Percentiles rank a stretch among this genome's conserved stretches.
phyloP scores from a whole-genome alignment of 164 flowering plant species.

The Annona cherimola region DNA sequence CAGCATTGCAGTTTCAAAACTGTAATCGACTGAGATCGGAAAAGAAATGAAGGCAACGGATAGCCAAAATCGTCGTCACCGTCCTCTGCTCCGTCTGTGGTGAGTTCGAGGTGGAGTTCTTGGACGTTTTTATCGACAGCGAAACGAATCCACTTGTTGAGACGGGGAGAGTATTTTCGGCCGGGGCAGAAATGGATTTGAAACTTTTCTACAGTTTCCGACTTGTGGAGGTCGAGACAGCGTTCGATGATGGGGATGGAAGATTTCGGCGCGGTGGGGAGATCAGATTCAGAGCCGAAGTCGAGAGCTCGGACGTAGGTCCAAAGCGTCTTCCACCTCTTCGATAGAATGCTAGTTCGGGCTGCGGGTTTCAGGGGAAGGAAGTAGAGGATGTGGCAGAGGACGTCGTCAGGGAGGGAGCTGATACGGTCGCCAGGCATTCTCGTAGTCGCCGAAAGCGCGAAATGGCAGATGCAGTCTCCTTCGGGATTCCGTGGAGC shows the following conservation, averaged over 20 bases:
- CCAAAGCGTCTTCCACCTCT: conserved; percentile 1
- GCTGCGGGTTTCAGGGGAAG: background rate
- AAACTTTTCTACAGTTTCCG: background rate
- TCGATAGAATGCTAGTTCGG: conserved; percentile 3
- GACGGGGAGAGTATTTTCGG: background rate
- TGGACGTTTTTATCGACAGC: background rate
- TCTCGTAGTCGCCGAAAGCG: no score
- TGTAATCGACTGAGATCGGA: background rate
- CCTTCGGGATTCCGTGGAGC: no score
- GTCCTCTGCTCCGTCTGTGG: background rate
- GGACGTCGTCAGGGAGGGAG: background rate
- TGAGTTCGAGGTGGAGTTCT: background rate
- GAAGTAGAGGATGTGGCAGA: background rate
- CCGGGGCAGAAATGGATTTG: background rate
- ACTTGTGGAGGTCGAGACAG: background rate
- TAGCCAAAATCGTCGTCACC: background rate
- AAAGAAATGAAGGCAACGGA: background rate
- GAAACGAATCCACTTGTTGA: background rate
- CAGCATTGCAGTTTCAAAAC: background rate
- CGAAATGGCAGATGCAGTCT: no score
- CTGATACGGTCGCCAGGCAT: background rate
- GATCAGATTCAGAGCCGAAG: background rate
- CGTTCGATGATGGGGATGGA: background rate
- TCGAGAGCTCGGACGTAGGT: background rate
- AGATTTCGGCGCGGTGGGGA: background rate